Evolutionary conservation across 768 basidiomycete species (phyloP).

Genomic region (Trametes elegans): DNA sequence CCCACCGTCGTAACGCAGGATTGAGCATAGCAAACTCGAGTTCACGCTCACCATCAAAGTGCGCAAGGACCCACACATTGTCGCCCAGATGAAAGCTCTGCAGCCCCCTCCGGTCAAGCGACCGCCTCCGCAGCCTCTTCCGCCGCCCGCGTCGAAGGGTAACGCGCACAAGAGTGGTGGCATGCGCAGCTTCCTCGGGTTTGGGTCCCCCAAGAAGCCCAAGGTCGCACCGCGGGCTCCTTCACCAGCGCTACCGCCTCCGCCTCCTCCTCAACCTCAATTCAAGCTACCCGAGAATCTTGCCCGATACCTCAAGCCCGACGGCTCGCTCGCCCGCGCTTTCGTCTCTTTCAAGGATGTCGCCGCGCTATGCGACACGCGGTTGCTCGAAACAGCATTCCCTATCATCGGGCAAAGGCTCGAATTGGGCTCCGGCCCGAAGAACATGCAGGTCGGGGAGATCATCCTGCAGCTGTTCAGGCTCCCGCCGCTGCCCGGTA

Average conservation of each 20-base stretch:
- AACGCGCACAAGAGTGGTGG: conserved; percentile 44
- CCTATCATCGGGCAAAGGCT: conserved; percentile 76
- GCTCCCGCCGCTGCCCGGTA: conserved; percentile 83
- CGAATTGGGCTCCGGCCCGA: conserved; percentile 54
- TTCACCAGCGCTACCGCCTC: conserved; percentile 33
- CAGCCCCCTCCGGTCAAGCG: conserved; percentile 38
- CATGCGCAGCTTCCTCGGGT: conserved; percentile 73
- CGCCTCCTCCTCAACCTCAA: conserved; percentile 34
- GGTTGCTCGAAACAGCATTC: conserved; percentile 78
- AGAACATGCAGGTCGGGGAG: conserved; percentile 77
- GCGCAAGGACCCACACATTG: conserved; percentile 81
- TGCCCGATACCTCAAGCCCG: conserved; percentile 77
- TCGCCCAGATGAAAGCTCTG: conserved; percentile 70
- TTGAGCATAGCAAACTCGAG: conserved; percentile 92
- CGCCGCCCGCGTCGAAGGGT: conserved; percentile 50
- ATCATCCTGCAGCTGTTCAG: conserved; percentile 89
- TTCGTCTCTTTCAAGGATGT: conserved; percentile 90
- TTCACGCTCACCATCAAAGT: conserved; percentile 90
- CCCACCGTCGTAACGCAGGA: conserved; percentile 42
- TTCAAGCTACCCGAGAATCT: conserved; percentile 68
- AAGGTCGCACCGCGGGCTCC: conserved; percentile 35
- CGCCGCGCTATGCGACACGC: conserved; percentile 77
- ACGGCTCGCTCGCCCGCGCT: conserved; percentile 85
- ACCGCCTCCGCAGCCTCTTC: conserved; percentile 37
- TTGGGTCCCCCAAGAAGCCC: conserved; percentile 61